Base-by-base conservation (phyloP, 1,284 basidiomycete genomes). In the Phellopilus nigrolimitatus region DNA sequence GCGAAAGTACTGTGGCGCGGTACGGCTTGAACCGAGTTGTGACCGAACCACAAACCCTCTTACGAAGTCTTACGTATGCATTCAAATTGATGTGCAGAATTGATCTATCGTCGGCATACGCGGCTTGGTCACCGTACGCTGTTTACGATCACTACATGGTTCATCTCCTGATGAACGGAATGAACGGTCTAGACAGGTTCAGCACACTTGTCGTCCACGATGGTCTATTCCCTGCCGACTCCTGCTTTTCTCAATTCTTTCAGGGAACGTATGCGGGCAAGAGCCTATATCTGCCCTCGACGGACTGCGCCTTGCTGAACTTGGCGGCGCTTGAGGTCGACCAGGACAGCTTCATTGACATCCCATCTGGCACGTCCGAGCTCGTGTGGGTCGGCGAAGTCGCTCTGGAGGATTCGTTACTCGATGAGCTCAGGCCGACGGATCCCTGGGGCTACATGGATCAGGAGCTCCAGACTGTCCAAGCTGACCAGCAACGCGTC, bases 231-330 rank as follows among this genome's bases (percentile, higher is more conserved):
- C 25, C 39, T 9, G 19, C 41, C 2, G 34, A 46, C 17, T 59
- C 71, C 0, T 86, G 84, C 61, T 63, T 84, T 8, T 66, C 71
- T 0, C 56, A 66, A 36, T 71, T 60, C 51, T 84, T 77, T 62
- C 71, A 77, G 54, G 84, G 83, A 46, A 77, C 74, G 25, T 76
- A 74, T 30, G 67, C 67, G 17, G 63, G 67, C 4, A 69, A 74
- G 42, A 76, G 75, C 58, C 58, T 85, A 50, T 76, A 84, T 58
- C 66, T 71, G 43, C 62, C 72, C 10, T 67, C 72, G 51, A 46
- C 57, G 13, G 57, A 59, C 38, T 81, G 79, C 60, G 57, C 49
- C 19, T 22, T 68, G 40, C 59, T 61, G 22, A 42, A 39, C 24
- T 17, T 37, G 53, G 57, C 31, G 24, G 56, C 15, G 51, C 64